Evolutionary conservation across 768 basidiomycete species (phyloP).

Genomic region (Trametes coccinea): DNA sequence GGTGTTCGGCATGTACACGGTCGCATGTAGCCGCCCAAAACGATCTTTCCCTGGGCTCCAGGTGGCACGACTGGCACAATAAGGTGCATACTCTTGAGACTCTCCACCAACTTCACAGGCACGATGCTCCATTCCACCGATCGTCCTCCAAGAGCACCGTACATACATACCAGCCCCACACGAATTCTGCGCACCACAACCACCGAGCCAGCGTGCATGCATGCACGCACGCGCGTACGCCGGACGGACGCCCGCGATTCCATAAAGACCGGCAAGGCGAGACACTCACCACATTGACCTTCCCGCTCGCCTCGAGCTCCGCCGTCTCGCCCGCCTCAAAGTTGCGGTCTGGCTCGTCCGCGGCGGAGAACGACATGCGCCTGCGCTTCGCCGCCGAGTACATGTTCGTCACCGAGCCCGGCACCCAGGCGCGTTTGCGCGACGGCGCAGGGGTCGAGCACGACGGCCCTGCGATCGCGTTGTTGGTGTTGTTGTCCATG

Average conservation of each 20-base stretch:
- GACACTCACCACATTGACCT: conserved; percentile 41
- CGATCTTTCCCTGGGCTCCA: no score
- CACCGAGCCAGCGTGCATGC: neutral
- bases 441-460: conserved; percentile 17
- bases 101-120: no score
- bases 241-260: no score
- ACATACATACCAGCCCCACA: neutral
- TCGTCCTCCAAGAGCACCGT: no score
- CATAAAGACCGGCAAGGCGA: neutral
- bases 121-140: no score
- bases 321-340: neutral
- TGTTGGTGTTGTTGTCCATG: neutral
- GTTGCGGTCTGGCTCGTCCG: conserved; percentile 11
- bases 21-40: no score
- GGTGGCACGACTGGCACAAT: no score
- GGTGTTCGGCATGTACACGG: no score
- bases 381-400: conserved; percentile 43
- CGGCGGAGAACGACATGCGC: conserved; percentile 35
- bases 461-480: conserved; percentile 4
- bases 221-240: no score
- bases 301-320: conserved; percentile 26
- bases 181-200: neutral
- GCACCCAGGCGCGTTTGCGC: conserved; percentile 27
- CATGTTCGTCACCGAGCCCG: conserved; percentile 39
- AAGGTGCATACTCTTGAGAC: no score